Conservation (phyloP, 768 basidiomycete species). For the Leccinum aurantiacum region DNA sequence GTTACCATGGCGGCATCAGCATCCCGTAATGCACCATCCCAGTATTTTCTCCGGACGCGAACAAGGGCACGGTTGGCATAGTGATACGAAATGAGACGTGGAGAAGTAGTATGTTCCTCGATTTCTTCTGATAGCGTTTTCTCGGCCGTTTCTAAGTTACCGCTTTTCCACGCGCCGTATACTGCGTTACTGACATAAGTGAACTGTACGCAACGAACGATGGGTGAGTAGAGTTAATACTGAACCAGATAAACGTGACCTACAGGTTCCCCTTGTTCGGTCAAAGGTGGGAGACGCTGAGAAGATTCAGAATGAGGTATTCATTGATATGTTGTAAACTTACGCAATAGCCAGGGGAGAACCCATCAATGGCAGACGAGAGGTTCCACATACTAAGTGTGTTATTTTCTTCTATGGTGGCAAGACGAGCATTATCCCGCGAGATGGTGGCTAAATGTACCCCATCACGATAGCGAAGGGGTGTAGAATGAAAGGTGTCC, state of each 20-base stretch:
- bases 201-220: constrained; percentile 3
- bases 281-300: constrained; percentile 5
- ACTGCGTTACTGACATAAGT: constrained; percentile 10
- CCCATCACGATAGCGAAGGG: constrained; percentile 1
- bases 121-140: constrained; percentile 13
- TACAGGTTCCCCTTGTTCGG: constrained; percentile 4
- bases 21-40: constrained; percentile 9
- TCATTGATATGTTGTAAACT: not conserved
- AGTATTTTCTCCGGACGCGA: constrained; percentile 5
- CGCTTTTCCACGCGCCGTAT: constrained; percentile 9
- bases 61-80: constrained; percentile 19
- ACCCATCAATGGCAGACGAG: not conserved
- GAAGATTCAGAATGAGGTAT: not conserved
- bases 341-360: constrained; percentile 6
- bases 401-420: not conserved
- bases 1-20: constrained; percentile 1
- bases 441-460: constrained; percentile 2
- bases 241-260: not conserved
- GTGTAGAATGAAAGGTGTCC: not conserved
- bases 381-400: constrained; percentile 1
- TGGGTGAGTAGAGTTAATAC: not conserved
- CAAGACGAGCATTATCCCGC: constrained; percentile 2
- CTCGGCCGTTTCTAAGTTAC: constrained; percentile 7
- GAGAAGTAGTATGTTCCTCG: not conserved
- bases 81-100: not conserved